A percentile compares a stretch with the other conserved stretches of the same genome.
Conservation (phyloP, 169 alveolate genomes). For the Theileria luwenshuni region DNA sequence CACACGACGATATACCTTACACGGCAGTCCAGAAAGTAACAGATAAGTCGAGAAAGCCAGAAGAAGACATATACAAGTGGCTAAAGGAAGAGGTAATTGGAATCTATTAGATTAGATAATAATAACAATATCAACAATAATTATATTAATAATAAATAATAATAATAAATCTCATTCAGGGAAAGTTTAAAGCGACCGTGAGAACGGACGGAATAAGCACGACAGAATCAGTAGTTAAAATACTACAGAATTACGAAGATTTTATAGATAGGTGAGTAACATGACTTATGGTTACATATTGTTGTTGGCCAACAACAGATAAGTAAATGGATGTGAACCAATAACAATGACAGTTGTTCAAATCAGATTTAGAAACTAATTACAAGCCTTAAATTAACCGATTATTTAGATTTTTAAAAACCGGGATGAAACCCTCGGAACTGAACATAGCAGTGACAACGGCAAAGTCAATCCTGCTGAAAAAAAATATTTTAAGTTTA, state of each 20-base stretch:
- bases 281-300: too few relatives aligned
- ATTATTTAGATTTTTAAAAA: constrained; percentile 87
- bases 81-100: constrained; percentile 79
- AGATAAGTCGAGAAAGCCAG: constrained; percentile 66
- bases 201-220: constrained; percentile 97
- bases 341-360: too few relatives aligned
- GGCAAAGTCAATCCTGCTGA: constrained; percentile 87
- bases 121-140: not conserved
- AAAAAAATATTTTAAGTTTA: constrained; percentile 84
- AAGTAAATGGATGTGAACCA: too few relatives aligned
- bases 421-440: constrained; percentile 93
- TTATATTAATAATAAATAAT: too few relatives aligned
- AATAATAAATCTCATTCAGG: constrained; percentile 42
- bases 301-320: too few relatives aligned
- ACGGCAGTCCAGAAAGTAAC: constrained; percentile 74
- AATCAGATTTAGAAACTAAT: too few relatives aligned
- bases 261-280: constrained; percentile 78
- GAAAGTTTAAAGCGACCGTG: constrained; percentile 90
- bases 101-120: too few relatives aligned
- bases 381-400: too few relatives aligned
- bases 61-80: constrained; percentile 90
- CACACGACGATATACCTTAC: constrained; percentile 94
- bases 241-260: constrained; percentile 93
- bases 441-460: constrained; percentile 88
- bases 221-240: constrained; percentile 91